Evolutionary conservation across 306 rosid genomes (phyloP).

Genomic region (Vigna mungo): DNA sequence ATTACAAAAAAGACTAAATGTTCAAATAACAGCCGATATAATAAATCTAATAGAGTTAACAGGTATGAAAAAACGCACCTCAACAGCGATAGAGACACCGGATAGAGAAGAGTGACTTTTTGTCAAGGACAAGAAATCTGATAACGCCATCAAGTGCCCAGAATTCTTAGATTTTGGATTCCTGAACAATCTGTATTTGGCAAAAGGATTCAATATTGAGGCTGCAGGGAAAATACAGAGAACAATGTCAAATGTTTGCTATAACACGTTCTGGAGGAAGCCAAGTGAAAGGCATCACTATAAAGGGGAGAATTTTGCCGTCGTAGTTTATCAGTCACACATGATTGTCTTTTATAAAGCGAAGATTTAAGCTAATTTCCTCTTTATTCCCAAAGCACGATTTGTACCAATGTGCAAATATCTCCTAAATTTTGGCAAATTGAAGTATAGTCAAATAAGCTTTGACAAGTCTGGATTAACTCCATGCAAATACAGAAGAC

Average conservation of each 20-base stretch:
- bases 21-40: conserved; percentile 16
- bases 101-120: conserved; percentile 67
- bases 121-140: conserved; percentile 81
- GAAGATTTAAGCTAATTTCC: not conserved
- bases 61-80: conserved; percentile 57
- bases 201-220: conserved; percentile 56
- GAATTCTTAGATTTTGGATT: conserved; percentile 59
- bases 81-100: conserved; percentile 73
- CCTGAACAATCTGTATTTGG: conserved; percentile 51
- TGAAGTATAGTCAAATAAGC: conserved; percentile 12
- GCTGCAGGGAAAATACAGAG: conserved; percentile 61
- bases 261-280: conserved; percentile 24
- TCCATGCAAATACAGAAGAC: conserved; percentile 30
- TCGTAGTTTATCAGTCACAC: conserved; percentile 33
- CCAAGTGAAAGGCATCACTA: conserved; percentile 30
- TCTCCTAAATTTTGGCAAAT: conserved; percentile 30
- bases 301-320: not conserved
- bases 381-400: not conserved
- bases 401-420: not conserved
- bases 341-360: conserved; percentile 6
- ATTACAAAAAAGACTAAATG: not conserved
- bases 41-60: conserved; percentile 4
- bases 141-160: conserved; percentile 60
- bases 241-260: conserved; percentile 42
- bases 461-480: conserved; percentile 27